These are phyloP conservation scores for Collybiopsis luxurians DNA, from an alignment of 768 basidiomycete species.

Conservation along the genomic window DNA sequence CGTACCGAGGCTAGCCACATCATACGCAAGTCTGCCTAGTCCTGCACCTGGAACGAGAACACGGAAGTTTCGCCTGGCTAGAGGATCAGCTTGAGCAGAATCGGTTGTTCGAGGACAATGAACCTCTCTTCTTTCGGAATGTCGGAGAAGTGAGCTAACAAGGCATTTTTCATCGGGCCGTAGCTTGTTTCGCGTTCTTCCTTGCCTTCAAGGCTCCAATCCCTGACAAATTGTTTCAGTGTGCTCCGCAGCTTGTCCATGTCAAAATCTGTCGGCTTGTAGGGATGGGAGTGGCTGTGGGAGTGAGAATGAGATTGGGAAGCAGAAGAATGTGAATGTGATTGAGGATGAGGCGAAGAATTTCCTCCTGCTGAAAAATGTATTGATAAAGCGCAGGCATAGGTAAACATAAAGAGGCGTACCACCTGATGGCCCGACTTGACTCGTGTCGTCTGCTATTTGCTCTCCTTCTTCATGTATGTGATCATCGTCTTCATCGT, in stretches of 20 bases:
- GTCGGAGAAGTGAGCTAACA: constrained; percentile 61
- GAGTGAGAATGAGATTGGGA: constrained; percentile 25
- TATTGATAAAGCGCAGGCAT: not conserved
- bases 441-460: constrained; percentile 8
- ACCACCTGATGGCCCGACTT: constrained; percentile 16
- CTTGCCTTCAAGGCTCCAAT: constrained; percentile 88
- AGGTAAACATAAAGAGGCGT: constrained; percentile 16
- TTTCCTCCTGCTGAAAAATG: not conserved
- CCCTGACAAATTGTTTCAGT: constrained; percentile 87
- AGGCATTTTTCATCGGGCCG: constrained; percentile 73
- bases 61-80: constrained; percentile 47
- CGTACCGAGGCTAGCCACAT: constrained; percentile 74
- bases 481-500: constrained; percentile 26
- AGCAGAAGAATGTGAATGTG: constrained; percentile 21
- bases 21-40: constrained; percentile 84
- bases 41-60: constrained; percentile 92
- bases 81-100: not conserved
- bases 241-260: constrained; percentile 93
- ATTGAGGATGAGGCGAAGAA: constrained; percentile 10
- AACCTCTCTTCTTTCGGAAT: constrained; percentile 56
- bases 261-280: constrained; percentile 65
- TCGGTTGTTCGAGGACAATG: not conserved
- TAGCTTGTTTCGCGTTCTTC: constrained; percentile 79
- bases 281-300: constrained; percentile 27
- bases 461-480: constrained; percentile 12